These are phyloP conservation scores for Curvularia spicifera DNA, from an alignment of 2,329 filamentous ascomycete genomes.

Conservation along the genomic window DNA sequence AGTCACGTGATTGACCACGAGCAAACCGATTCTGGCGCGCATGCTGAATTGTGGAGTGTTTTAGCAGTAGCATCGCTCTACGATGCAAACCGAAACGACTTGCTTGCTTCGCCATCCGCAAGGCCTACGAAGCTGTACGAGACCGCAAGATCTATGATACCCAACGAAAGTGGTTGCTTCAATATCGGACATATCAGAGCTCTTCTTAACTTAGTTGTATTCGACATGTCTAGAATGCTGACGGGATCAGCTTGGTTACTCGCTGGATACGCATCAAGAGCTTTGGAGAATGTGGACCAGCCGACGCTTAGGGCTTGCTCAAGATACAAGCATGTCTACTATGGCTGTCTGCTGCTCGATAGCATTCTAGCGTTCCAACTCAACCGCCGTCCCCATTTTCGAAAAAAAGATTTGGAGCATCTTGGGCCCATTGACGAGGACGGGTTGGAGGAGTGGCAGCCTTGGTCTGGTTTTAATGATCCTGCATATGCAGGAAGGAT, in stretches of 20 bases:
- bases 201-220: constrained; percentile 61
- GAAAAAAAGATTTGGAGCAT: constrained; percentile 55
- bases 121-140: constrained; percentile 34
- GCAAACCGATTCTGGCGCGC: constrained; percentile 41
- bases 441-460: constrained; percentile 75
- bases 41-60: constrained; percentile 56
- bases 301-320: constrained; percentile 37
- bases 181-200: constrained; percentile 52
- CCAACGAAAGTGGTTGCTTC: constrained; percentile 40
- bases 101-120: constrained; percentile 10
- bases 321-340: constrained; percentile 53
- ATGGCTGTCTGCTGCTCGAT: constrained; percentile 69
- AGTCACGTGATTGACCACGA: constrained; percentile 41
- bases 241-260: constrained; percentile 67
- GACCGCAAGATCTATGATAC: constrained; percentile 40
- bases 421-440: constrained; percentile 65
- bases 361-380: constrained; percentile 62
- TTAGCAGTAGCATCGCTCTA: constrained; percentile 52
- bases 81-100: constrained; percentile 15
- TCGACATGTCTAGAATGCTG: constrained; percentile 67
- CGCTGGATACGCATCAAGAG: constrained; percentile 67
- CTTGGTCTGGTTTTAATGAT: constrained; percentile 64
- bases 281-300: constrained; percentile 54
- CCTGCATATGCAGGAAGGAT: constrained; percentile 25
- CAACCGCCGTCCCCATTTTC: constrained; percentile 59